phyloP scores from a whole-genome alignment of 768 basidiomycete genomes.

The Auriscalpium vulgare region DNA sequence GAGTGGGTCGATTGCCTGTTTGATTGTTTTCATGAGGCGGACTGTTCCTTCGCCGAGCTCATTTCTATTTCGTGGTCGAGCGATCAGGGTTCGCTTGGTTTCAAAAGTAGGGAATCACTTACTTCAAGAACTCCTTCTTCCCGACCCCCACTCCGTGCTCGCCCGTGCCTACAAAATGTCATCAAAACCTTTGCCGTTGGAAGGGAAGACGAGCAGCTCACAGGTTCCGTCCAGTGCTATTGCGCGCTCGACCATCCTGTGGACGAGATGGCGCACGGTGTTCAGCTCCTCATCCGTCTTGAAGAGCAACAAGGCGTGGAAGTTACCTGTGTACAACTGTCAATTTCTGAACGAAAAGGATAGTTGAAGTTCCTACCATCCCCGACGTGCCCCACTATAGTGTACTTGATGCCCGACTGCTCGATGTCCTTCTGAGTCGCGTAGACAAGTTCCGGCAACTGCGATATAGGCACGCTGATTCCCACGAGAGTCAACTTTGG shows the following conservation, averaged over 20 bases:
- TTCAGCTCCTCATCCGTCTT: constrained; percentile 28
- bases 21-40: constrained; percentile 76
- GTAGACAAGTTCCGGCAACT: constrained; percentile 52
- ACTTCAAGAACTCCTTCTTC: constrained; percentile 71
- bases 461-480: constrained; percentile 52
- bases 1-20: constrained; percentile 64
- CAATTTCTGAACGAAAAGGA: background rate
- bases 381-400: constrained; percentile 72
- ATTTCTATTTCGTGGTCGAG: constrained; percentile 13
- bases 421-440: constrained; percentile 68
- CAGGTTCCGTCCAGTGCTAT: constrained; percentile 71
- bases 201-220: constrained; percentile 21
- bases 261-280: constrained; percentile 30
- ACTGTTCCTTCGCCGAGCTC: constrained; percentile 84
- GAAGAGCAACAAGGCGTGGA: constrained; percentile 33
- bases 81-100: no score
- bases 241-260: constrained; percentile 59
- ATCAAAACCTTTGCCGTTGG: background rate
- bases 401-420: constrained; percentile 45
- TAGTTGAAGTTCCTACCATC: constrained; percentile 45
- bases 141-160: constrained; percentile 88
- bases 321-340: constrained; percentile 27
- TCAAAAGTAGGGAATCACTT: no score
- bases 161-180: constrained; percentile 48
- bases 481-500: background rate